phyloP scores from a whole-genome alignment of 2,329 filamentous ascomycete species.

The Pseudopyrenochaeta lycopersici region DNA sequence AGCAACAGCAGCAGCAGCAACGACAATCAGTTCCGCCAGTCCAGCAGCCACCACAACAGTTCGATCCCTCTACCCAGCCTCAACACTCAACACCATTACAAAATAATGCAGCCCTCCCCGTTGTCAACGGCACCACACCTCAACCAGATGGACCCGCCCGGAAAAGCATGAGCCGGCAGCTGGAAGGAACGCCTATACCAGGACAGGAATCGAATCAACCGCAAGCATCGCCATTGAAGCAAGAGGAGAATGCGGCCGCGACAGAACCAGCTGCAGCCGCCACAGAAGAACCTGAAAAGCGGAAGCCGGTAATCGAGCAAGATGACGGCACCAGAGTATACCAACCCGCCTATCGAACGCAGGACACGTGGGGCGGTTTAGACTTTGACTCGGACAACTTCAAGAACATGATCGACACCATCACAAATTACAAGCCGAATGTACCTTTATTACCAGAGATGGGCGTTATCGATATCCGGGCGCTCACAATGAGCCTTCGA shows the following conservation, averaged over 20 bases:
- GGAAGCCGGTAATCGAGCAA: constrained; percentile 37
- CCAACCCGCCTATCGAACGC: constrained; percentile 36
- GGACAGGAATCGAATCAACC: constrained; percentile 34
- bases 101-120: constrained; percentile 58
- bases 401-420: constrained; percentile 74
- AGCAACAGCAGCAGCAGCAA: constrained; percentile 34
- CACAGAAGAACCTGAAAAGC: constrained; percentile 27
- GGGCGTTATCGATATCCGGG: constrained; percentile 88
- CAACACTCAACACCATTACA: constrained; percentile 55
- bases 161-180: constrained; percentile 48
- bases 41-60: constrained; percentile 43
- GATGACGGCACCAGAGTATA: constrained; percentile 41
- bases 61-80: constrained; percentile 18
- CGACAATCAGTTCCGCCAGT: constrained; percentile 49
- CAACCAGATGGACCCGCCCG: constrained; percentile 48
- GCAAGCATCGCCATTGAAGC: constrained; percentile 41
- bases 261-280: constrained; percentile 24
- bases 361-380: constrained; percentile 44
- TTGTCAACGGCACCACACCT: constrained; percentile 57
- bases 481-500: constrained; percentile 87
- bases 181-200: constrained; percentile 49
- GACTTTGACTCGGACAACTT: constrained; percentile 64
- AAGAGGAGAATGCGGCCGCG: constrained; percentile 25
- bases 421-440: constrained; percentile 75
- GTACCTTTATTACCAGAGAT: constrained; percentile 79